phyloP scores from a whole-genome alignment of 192 early-diverging fungal genomes.

The Podochytrium sp. region DNA sequence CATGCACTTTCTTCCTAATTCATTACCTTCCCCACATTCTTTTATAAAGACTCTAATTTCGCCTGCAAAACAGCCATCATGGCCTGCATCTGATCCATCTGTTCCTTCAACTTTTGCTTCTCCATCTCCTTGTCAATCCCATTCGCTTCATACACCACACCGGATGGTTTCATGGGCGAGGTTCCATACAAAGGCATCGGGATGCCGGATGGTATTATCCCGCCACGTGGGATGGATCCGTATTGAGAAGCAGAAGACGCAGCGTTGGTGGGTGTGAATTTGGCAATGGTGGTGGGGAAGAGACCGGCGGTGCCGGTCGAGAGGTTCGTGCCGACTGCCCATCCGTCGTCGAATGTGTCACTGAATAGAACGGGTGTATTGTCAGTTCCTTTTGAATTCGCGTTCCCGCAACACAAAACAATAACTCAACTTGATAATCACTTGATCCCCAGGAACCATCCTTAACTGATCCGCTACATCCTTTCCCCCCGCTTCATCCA shows the following conservation, averaged over 20 bases:
- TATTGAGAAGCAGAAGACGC: not conserved
- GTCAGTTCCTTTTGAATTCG: not conserved
- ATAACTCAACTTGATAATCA: conserved; percentile 10
- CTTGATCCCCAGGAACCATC: conserved; percentile 22
- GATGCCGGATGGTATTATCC: not conserved
- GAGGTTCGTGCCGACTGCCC: conserved; percentile 33
- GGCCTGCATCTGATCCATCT: conserved; percentile 24
- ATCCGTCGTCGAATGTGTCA: conserved; percentile 35
- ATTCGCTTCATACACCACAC: no score
- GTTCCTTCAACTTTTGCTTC: conserved; percentile 23
- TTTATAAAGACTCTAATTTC: conserved; percentile 13
- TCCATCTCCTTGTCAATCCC: conserved; percentile 12
- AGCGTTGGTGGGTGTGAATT: conserved; percentile 21
- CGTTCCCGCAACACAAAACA: not conserved
- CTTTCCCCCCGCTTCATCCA: not conserved
- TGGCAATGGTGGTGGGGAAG: conserved; percentile 20
- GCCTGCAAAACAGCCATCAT: conserved; percentile 12
- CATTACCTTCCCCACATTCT: no score
- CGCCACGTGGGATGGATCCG: no score
- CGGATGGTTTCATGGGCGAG: not conserved
- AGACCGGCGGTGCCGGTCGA: conserved; percentile 19
- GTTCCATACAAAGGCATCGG: not conserved
- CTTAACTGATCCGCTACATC: conserved; percentile 11
- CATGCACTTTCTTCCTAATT: not conserved
- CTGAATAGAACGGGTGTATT: not conserved